Evolutionary conservation across 1,284 basidiomycete genomes (phyloP).

Genomic region (Athelia psychrophila): DNA sequence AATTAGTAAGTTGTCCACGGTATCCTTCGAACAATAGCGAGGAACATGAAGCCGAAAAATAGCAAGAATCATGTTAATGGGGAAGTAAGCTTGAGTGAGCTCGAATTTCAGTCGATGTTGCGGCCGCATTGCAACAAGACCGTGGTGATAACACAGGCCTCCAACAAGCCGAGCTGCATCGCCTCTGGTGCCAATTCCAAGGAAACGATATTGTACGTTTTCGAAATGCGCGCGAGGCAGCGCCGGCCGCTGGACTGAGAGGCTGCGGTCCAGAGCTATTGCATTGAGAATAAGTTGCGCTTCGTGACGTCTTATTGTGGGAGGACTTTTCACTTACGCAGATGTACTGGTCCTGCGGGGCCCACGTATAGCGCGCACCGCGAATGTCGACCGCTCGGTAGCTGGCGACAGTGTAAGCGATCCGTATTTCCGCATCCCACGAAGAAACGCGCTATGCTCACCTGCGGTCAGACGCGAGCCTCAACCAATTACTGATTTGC

Average conservation of each 20-base stretch:
- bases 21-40: too few relatives aligned
- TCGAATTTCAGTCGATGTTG: conserved; percentile 39
- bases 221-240: conserved; percentile 41
- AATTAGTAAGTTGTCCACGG: too few relatives aligned
- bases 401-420: conserved; percentile 22
- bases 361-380: conserved; percentile 40
- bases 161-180: conserved; percentile 41
- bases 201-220: conserved; percentile 30
- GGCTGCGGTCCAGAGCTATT: conserved; percentile 22
- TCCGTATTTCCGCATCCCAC: conserved; percentile 3
- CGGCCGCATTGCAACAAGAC: conserved; percentile 46
- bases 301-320: conserved; percentile 6
- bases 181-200: conserved; percentile 45
- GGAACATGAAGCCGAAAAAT: too few relatives aligned
- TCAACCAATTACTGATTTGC: conserved; percentile 51
- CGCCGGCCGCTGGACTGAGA: conserved; percentile 17
- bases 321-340: conserved; percentile 37
- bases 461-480: conserved; percentile 49
- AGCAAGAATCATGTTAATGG: too few relatives aligned
- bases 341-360: conserved; percentile 36
- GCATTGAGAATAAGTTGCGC: conserved; percentile 31
- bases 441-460: conserved; percentile 23
- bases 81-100: neutral
- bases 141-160: conserved; percentile 40
- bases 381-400: conserved; percentile 38